These are phyloP conservation scores for Ilyonectria sp. DNA, from an alignment of 2,329 filamentous ascomycete species.

Conservation along the genomic window DNA sequence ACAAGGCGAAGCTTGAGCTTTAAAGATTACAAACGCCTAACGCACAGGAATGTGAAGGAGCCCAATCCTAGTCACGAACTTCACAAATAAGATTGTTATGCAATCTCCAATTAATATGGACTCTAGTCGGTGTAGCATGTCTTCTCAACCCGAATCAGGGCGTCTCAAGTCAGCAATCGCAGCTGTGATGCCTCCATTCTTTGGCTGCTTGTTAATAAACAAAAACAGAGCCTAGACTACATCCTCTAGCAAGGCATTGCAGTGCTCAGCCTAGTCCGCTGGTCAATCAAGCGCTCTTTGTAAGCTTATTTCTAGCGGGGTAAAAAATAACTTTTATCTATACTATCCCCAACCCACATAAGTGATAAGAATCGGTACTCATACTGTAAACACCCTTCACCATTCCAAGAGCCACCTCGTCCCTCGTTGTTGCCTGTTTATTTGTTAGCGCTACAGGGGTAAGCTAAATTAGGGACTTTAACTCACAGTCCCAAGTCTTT, in stretches of 20 bases:
- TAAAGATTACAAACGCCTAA: not conserved
- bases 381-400: no score
- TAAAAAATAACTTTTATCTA: no score
- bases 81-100: slow-evolving; percentile 1
- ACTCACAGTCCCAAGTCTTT: no score
- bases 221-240: not conserved
- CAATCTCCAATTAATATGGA: not conserved
- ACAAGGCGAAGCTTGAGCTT: not conserved
- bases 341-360: no score
- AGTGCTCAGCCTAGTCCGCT: not conserved
- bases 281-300: no score
- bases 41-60: not conserved
- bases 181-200: not conserved
- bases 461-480: no score
- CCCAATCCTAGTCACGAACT: not conserved
- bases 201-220: not conserved
- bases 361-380: no score
- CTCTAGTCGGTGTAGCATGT: not conserved
- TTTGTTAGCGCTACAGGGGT: no score
- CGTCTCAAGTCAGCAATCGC: not conserved
- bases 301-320: no score
- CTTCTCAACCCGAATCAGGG: not conserved
- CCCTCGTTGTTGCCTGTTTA: no score
- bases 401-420: no score
- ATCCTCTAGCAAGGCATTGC: not conserved